These are phyloP conservation scores for Clonostachys rhizophaga DNA, from an alignment of 2,329 filamentous ascomycete species.

Conservation along the genomic window DNA sequence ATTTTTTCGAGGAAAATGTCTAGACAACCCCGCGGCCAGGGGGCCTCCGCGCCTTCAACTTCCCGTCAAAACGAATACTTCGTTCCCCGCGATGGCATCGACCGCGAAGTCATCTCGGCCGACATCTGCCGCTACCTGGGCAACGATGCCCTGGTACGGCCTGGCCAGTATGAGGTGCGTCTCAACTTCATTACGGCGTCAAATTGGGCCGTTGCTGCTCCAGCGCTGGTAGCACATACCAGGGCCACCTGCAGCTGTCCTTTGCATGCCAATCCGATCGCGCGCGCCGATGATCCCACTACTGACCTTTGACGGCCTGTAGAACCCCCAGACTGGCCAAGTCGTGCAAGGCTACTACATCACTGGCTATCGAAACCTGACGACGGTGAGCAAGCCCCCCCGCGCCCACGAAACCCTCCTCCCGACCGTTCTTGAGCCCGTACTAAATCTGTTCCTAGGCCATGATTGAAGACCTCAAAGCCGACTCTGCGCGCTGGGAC, in stretches of 20 bases:
- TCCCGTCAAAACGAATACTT: conserved; percentile 73
- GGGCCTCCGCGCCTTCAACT: conserved; percentile 23
- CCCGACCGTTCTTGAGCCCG: background rate
- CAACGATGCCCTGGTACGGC: conserved; percentile 75
- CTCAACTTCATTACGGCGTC: background rate
- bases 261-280: background rate
- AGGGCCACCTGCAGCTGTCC: no score
- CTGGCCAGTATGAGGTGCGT: conserved; percentile 66
- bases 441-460: conserved; percentile 30
- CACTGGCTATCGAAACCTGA: conserved; percentile 74
- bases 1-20: conserved; percentile 17
- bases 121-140: conserved; percentile 82
- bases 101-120: conserved; percentile 78
- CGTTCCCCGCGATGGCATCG: conserved; percentile 74
- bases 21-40: conserved; percentile 31
- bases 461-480: conserved; percentile 60
- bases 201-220: no score
- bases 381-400: conserved; percentile 51
- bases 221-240: no score
- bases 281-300: background rate
- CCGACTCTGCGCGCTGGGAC: conserved; percentile 58
- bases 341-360: conserved; percentile 70
- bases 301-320: conserved; percentile 15
- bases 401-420: background rate
- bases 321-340: conserved; percentile 54